phyloP scores from a whole-genome alignment of 805 yeast species.

The Candida ficus region DNA sequence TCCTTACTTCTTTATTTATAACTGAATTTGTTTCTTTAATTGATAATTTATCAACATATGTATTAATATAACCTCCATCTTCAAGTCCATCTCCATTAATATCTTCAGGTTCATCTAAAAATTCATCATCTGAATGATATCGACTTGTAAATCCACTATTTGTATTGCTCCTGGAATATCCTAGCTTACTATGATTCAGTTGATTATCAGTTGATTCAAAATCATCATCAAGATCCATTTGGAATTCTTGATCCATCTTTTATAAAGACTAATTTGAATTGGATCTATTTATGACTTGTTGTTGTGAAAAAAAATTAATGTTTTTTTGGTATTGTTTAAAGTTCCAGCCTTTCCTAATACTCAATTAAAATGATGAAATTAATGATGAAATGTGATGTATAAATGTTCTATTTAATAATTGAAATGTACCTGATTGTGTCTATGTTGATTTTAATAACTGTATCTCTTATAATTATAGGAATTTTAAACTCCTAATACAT shows the following conservation, averaged over 20 bases:
- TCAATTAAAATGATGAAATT: too few relatives aligned
- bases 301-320: too few relatives aligned
- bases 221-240: slow-evolving; percentile 11
- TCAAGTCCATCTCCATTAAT: slow-evolving; percentile 3
- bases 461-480: too few relatives aligned
- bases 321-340: neutral
- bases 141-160: slow-evolving; percentile 3
- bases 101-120: slow-evolving; percentile 10
- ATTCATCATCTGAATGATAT: slow-evolving; percentile 19
- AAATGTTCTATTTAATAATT: too few relatives aligned
- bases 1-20: neutral
- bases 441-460: too few relatives aligned
- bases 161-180: neutral
- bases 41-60: neutral
- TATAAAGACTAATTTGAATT: too few relatives aligned
- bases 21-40: neutral
- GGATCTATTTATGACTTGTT: too few relatives aligned
- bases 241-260: slow-evolving; percentile 12
- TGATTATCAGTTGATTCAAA: neutral
- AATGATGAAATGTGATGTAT: too few relatives aligned
- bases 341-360: neutral
- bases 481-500: too few relatives aligned
- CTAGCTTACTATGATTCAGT: too few relatives aligned
- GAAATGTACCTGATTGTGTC: too few relatives aligned
- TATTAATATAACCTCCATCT: slow-evolving; percentile 7